These are phyloP conservation scores for Bertia moriformis DNA, from an alignment of 2,329 filamentous ascomycete genomes.

Conservation along the genomic window DNA sequence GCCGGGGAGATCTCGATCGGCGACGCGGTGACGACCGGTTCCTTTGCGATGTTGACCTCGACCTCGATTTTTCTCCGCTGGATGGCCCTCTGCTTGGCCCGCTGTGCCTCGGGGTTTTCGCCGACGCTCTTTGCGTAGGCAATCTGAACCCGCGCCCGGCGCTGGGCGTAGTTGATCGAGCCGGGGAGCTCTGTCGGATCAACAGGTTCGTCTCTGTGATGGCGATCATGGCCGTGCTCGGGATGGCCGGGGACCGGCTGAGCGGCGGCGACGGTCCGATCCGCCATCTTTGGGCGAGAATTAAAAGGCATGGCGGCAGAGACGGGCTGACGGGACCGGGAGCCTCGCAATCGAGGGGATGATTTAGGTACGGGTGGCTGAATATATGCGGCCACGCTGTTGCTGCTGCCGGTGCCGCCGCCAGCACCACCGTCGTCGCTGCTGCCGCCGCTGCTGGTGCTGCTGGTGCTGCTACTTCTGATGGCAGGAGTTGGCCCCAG, in stretches of 20 bases:
- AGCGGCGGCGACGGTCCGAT: slow-evolving; percentile 33
- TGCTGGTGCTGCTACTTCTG: slow-evolving; percentile 20
- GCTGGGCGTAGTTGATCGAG: slow-evolving; percentile 74
- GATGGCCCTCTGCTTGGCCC: slow-evolving; percentile 34
- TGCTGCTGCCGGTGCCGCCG: slow-evolving; percentile 31
- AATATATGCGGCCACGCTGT: slow-evolving; percentile 61
- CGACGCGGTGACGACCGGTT: slow-evolving; percentile 9
- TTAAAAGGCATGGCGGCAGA: slow-evolving; percentile 60
- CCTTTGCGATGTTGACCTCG: no score
- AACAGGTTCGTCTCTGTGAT: slow-evolving; percentile 31
- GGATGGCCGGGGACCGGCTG: slow-evolving; percentile 8
- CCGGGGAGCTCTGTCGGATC: no score
- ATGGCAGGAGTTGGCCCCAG: slow-evolving; percentile 18
- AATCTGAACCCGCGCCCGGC: slow-evolving; percentile 67
- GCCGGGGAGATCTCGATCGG: no score
- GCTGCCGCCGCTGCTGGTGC: no score
- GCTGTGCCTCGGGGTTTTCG: slow-evolving; percentile 46
- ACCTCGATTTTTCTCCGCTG: slow-evolving; percentile 36
- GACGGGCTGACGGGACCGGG: slow-evolving; percentile 65
- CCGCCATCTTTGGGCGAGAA: slow-evolving; percentile 50
- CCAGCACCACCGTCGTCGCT: slow-evolving; percentile 22
- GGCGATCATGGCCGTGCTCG: not conserved
- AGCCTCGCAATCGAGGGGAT: slow-evolving; percentile 69
- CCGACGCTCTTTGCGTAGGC: slow-evolving; percentile 75
- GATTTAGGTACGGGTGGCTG: slow-evolving; percentile 54